phyloP scores from a whole-genome alignment of 2,329 filamentous ascomycete species.

The Cytospora piceae region DNA sequence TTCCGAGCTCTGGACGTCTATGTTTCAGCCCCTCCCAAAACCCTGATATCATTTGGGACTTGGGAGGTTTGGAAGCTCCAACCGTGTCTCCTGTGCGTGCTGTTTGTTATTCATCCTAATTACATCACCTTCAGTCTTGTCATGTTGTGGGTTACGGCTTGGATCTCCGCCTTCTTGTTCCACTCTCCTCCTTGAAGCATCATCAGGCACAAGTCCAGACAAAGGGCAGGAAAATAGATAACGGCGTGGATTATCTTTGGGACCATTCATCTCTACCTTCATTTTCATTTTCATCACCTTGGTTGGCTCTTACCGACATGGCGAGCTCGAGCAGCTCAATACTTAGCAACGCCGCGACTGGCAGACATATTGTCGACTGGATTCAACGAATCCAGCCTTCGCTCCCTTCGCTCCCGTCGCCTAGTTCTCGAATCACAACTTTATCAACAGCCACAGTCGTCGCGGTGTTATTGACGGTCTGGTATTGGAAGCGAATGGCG shows the following conservation, averaged over 20 bases:
- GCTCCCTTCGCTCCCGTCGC: slow-evolving; percentile 1
- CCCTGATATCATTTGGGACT: background rate
- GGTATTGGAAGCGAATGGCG: slow-evolving; percentile 27
- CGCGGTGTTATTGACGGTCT: slow-evolving; percentile 20
- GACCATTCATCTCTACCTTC: slow-evolving; percentile 1
- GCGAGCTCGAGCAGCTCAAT: slow-evolving; percentile 16
- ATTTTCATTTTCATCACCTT: slow-evolving; percentile 5
- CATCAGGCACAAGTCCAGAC: slow-evolving; percentile 6
- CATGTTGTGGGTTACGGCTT: slow-evolving; percentile 30
- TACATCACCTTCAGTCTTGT: slow-evolving; percentile 17
- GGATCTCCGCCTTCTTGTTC: slow-evolving; percentile 26
- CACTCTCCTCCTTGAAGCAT: slow-evolving; percentile 24
- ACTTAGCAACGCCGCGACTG: slow-evolving; percentile 20
- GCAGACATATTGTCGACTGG: slow-evolving; percentile 16
- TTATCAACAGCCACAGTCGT: slow-evolving; percentile 14
- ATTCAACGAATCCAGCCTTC: slow-evolving; percentile 17
- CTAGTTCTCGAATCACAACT: slow-evolving; percentile 3
- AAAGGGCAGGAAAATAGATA: background rate
- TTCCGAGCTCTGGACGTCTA: background rate
- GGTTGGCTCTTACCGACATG: slow-evolving; percentile 22
- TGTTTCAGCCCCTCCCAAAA: background rate
- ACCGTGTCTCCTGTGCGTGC: slow-evolving; percentile 10
- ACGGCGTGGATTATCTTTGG: background rate
- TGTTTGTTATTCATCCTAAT: slow-evolving; percentile 2
- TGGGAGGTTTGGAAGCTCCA: slow-evolving; percentile 2